phyloP scores from a whole-genome alignment of 1,284 basidiomycete species.

The Phylloporus sp. region DNA sequence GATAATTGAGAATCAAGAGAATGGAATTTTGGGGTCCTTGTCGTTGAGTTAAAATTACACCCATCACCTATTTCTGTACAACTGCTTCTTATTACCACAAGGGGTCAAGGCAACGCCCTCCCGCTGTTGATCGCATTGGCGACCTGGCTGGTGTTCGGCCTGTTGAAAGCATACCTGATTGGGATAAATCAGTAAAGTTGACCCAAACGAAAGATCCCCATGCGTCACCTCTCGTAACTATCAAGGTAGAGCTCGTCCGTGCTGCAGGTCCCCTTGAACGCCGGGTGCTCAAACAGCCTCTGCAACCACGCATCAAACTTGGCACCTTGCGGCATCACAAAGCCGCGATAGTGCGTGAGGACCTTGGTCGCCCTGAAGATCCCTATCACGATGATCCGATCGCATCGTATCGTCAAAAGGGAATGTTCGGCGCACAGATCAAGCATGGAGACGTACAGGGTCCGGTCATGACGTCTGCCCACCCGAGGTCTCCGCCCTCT shows the following conservation, averaged over 20 bases:
- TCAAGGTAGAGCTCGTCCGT: conserved; percentile 75
- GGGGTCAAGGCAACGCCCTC: conserved; percentile 55
- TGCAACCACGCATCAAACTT: conserved; percentile 58
- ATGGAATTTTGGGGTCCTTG: too few species aligned
- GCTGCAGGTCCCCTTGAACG: conserved; percentile 72
- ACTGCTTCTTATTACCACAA: not conserved
- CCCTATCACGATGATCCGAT: conserved; percentile 48
- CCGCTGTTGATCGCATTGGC: conserved; percentile 74
- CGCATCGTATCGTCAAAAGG: not conserved
- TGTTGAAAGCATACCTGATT: conserved; percentile 73
- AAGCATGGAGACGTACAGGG: conserved; percentile 66
- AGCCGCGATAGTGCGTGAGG: conserved; percentile 71
- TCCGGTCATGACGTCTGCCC: conserved; percentile 71
- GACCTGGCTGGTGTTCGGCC: conserved; percentile 74
- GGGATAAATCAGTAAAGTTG: not conserved
- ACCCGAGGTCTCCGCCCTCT: conserved; percentile 58
- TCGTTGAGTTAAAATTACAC: not conserved
- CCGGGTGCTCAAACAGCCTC: conserved; percentile 62
- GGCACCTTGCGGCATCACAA: conserved; percentile 52
- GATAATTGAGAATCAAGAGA: too few species aligned
- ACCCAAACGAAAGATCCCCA: not conserved
- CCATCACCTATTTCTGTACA: not conserved
- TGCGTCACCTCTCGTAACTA: conserved; percentile 68
- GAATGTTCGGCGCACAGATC: too few species aligned
- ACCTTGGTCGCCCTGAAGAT: conserved; percentile 68